These are phyloP conservation scores for Beauveria bassiana DNA, from an alignment of 2,329 filamentous ascomycete species.

Conservation along the genomic window DNA sequence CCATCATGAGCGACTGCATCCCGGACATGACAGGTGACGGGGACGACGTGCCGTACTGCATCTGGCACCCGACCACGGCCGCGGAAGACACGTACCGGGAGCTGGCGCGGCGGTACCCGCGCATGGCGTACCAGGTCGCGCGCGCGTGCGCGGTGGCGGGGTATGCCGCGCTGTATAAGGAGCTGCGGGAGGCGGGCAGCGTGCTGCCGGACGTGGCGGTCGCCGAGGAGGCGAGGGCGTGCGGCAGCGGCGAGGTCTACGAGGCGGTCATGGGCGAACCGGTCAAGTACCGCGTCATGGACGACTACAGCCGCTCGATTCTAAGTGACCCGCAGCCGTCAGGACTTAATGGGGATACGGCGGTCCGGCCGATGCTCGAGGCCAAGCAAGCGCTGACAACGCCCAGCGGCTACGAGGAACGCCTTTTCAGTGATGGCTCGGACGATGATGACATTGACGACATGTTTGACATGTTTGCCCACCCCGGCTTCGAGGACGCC, in stretches of 20 bases:
- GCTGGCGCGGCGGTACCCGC: slow-evolving; percentile 24
- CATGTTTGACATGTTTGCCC: background rate
- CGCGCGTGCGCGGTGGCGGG: slow-evolving; percentile 31
- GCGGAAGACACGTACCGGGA: slow-evolving; percentile 27
- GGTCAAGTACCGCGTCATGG: slow-evolving; percentile 24
- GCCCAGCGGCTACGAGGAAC: background rate
- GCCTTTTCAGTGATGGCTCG: background rate
- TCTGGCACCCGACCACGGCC: slow-evolving; percentile 30
- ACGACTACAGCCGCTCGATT: slow-evolving; percentile 23
- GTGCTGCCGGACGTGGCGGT: slow-evolving; percentile 30
- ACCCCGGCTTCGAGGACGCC: slow-evolving; percentile 14
- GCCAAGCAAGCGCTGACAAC: background rate
- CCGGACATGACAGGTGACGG: slow-evolving; percentile 18
- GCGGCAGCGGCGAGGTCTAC: slow-evolving; percentile 18
- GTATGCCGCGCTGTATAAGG: slow-evolving; percentile 26
- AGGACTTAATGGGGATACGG: slow-evolving; percentile 27
- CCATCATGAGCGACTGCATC: slow-evolving; percentile 27
- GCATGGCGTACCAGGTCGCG: slow-evolving; percentile 29
- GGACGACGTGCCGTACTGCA: slow-evolving; percentile 24
- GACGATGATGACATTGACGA: background rate
- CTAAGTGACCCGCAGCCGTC: too few relatives aligned
- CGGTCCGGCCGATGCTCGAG: background rate
- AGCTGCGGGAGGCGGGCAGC: slow-evolving; percentile 19
- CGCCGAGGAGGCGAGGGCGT: slow-evolving; percentile 31
- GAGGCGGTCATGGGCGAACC: slow-evolving; percentile 22